Conservation (phyloP, 129 eudicot genomes). For the Ambrosia artemisiifolia region DNA sequence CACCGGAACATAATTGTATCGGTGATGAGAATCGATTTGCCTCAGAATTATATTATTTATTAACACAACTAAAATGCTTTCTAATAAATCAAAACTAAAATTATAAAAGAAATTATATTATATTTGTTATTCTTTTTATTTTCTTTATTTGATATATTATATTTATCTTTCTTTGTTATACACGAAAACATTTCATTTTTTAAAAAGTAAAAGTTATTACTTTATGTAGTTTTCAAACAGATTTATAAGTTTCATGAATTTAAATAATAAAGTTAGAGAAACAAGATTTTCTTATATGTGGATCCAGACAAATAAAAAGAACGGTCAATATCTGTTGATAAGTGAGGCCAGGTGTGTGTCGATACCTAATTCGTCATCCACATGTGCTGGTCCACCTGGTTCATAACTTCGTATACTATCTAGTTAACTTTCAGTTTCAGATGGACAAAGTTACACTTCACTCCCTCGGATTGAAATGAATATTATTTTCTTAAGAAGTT, state of each 20-base stretch:
- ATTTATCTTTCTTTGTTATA: not conserved
- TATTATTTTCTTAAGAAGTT: too few species aligned
- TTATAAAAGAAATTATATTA: too few species aligned
- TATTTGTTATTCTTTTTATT: too few species aligned
- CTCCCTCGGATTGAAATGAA: not conserved
- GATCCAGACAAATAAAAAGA: constrained; percentile 35
- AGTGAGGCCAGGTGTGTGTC: constrained; percentile 27
- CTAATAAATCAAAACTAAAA: too few species aligned
- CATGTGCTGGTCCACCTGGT: constrained; percentile 1
- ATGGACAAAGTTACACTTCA: not conserved
- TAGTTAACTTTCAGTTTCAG: not conserved
- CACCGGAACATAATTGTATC: not conserved
- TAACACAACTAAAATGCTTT: not conserved
- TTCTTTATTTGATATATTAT: too few species aligned
- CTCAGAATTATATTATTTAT: not conserved
- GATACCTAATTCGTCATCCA: constrained; percentile 17
- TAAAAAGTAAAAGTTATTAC: not conserved
- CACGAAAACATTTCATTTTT: not conserved
- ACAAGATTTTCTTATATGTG: constrained; percentile 12
- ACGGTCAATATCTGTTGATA: constrained; percentile 50
- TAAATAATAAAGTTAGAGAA: not conserved
- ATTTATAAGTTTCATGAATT: not conserved
- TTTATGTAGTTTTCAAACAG: not conserved
- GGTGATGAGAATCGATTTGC: too few species aligned
- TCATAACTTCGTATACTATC: not conserved